A percentile compares a stretch with the other conserved stretches of the same genome.
phyloP scores from a whole-genome alignment of 306 rosid species.

The Vicia villosa region DNA sequence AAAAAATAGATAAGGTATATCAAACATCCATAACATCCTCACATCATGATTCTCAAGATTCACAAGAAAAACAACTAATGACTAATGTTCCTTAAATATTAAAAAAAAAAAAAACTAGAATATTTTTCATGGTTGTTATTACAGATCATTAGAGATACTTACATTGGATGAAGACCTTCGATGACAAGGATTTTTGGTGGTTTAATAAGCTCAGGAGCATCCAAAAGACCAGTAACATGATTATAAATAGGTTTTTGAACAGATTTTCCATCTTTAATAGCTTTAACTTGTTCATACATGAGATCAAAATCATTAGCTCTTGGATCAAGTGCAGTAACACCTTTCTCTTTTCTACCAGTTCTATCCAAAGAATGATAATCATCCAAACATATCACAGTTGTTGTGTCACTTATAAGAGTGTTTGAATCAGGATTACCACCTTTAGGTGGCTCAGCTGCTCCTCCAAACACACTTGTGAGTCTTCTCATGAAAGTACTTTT shows the following conservation, averaged over 20 bases:
- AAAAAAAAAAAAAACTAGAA: too few species aligned
- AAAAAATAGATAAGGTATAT: constrained; percentile 48
- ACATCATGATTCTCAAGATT: constrained; percentile 28
- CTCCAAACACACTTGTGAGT: constrained; percentile 94
- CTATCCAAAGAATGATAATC: constrained; percentile 95
- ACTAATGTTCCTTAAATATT: too few species aligned
- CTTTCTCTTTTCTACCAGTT: constrained; percentile 88
- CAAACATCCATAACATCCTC: constrained; percentile 25
- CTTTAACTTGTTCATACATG: constrained; percentile 95
- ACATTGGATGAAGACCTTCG: constrained; percentile 99
- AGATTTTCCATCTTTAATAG: constrained; percentile 69
- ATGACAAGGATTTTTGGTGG: constrained; percentile 97
- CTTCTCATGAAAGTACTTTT: constrained; percentile 99
- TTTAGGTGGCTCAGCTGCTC: constrained; percentile 89
- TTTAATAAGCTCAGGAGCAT: constrained; percentile 91
- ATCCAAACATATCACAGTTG: constrained; percentile 94
- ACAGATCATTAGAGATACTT: constrained; percentile 48
- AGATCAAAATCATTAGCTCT: constrained; percentile 93
- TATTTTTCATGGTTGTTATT: too few species aligned
- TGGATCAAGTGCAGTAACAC: constrained; percentile 97
- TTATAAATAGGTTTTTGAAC: constrained; percentile 90
- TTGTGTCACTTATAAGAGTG: constrained; percentile 95
- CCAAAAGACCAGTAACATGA: constrained; percentile 93
- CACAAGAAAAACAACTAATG: constrained; percentile 30
- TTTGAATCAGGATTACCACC: constrained; percentile 98